Conservation (phyloP, 1,284 basidiomycete species). For the Tetrapyrgos nigripes region DNA sequence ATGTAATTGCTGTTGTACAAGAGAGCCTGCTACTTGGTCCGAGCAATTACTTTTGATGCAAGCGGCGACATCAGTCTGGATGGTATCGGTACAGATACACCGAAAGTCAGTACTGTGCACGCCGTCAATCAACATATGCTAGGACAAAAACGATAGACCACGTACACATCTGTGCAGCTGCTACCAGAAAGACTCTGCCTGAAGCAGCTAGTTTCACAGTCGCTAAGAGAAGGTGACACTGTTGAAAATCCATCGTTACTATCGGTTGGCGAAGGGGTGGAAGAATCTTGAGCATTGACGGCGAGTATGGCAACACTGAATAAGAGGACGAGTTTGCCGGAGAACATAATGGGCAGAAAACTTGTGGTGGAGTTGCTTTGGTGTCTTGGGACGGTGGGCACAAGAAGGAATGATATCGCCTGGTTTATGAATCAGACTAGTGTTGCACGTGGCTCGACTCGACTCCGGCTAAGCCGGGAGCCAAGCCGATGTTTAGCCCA, state of each 20-base stretch:
- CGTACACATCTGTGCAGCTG: neutral
- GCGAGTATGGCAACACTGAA: neutral
- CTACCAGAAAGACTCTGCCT: neutral
- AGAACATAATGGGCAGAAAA: no score
- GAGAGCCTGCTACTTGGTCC: neutral
- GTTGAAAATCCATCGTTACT: no score
- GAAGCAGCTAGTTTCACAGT: neutral
- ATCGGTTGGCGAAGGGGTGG: no score
- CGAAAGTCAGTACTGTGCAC: constrained; percentile 17
- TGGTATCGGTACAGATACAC: constrained; percentile 22
- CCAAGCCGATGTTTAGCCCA: no score
- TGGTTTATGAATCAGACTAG: no score
- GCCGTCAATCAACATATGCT: neutral
- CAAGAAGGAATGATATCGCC: no score
- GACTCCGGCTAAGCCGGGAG: no score
- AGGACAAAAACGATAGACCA: neutral
- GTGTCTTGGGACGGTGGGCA: no score
- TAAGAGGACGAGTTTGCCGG: neutral
- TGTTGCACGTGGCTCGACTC: no score
- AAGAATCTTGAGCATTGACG: neutral
- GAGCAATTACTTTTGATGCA: constrained; percentile 24
- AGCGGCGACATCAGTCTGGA: constrained; percentile 20
- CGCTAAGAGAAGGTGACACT: no score
- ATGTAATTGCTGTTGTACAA: neutral
- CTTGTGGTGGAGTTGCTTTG: no score